Base-by-base conservation (phyloP, 2,329 filamentous ascomycete genomes). In the Sordariomycetes sp. region DNA sequence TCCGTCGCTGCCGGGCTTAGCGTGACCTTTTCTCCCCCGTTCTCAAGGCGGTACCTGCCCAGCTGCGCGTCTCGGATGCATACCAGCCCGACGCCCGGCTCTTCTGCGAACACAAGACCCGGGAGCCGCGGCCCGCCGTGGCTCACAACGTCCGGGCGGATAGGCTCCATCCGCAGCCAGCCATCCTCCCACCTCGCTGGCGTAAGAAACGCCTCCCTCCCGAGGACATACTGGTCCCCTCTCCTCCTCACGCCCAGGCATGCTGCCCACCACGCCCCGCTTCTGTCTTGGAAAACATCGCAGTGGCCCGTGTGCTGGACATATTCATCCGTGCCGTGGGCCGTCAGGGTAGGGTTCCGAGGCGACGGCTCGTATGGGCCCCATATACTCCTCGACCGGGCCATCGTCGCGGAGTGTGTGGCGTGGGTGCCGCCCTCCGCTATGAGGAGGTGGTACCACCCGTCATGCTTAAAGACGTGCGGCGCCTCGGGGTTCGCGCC, bases 381-480 rank as follows among this genome's bases (percentile, higher is more conserved):
- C 64, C 64, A 66, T 5, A 66, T 62, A 22, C 60, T 58, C 32
- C 56, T 55, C 0, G 64, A 64, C 10, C 63, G 59, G 4, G 60
- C 60, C 1, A 66, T 63, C 4, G 55, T 61, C 8, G 64, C 56
- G 58, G 63, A 61, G 51, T 66, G 64, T 39, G 65, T 62, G 3
- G 63, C 65, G 57, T 64, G 62, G 0, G 72, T 74, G 25, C 74
- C 74, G 0, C 74, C 74, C 55, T 77, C 74, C 1, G 73, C 72
- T 48, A 74, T 74, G 52, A 76, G 69, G 20, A 76, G 67, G 57
- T 76, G 77, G 58, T 74, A 77, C 36, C 68, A 71, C 7, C 64
- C 67, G 6, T 64, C 72, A 67, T 70, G 71, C 61, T 75, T 76
- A 61, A 74, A 70, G 57, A 78, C 70, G 59, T 77, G 74, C 6